phyloP scores from a whole-genome alignment of 345 rosid species.

The Microthlaspi erraticum region DNA sequence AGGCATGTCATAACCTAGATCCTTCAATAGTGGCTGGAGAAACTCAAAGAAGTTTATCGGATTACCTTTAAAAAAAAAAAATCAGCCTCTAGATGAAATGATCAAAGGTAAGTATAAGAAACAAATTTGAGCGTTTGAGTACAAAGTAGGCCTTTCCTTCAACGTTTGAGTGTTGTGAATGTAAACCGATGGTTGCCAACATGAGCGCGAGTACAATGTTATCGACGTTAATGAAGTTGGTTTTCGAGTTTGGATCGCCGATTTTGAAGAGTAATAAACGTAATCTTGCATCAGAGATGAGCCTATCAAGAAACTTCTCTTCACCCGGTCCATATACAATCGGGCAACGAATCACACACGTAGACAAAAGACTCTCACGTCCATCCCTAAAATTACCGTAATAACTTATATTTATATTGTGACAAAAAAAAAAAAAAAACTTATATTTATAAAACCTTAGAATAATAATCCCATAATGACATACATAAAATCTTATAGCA shows the following conservation, averaged over 20 bases:
- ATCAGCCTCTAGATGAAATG: background rate
- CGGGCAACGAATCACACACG: constrained; percentile 38
- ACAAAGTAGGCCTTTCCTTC: constrained; percentile 37
- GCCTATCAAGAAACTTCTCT: constrained; percentile 35
- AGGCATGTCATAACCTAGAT: constrained; percentile 38
- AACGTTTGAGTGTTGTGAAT: constrained; percentile 3
- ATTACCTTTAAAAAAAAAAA: constrained; percentile 3
- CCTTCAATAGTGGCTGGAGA: constrained; percentile 30
- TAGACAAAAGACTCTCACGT: constrained; percentile 15
- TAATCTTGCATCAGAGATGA: constrained; percentile 37
- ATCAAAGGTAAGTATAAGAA: background rate
- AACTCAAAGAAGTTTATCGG: constrained; percentile 37
- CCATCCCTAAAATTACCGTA: constrained; percentile 15
- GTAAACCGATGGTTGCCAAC: constrained; percentile 27
- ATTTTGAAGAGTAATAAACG: constrained; percentile 33
- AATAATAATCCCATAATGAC: too few species aligned
- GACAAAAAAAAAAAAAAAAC: too few species aligned
- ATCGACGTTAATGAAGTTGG: constrained; percentile 31
- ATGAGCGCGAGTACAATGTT: constrained; percentile 32
- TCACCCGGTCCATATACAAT: constrained; percentile 37
- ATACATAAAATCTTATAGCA: too few species aligned
- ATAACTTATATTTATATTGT: background rate
- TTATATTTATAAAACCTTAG: too few species aligned
- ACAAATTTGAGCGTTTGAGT: too few species aligned
- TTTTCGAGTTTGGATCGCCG: constrained; percentile 35